phyloP scores from a whole-genome alignment of 441 rosid species.

The Erodium trifolium region DNA sequence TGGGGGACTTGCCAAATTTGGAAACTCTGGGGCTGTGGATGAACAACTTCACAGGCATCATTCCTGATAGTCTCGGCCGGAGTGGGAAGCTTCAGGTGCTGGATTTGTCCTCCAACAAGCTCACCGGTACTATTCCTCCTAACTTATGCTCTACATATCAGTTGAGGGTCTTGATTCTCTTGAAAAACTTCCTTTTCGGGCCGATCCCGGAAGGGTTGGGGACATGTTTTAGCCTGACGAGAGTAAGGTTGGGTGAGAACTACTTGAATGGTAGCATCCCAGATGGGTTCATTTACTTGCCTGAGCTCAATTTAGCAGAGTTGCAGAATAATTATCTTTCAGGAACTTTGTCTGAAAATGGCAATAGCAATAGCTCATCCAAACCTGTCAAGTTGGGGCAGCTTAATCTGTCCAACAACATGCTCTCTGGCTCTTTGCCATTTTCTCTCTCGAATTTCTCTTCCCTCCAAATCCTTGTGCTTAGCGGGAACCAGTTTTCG shows the following conservation, averaged over 20 bases:
- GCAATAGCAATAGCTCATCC: slow-evolving; percentile 28
- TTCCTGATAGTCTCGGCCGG: slow-evolving; percentile 36
- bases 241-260: slow-evolving; percentile 42
- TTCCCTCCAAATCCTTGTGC: slow-evolving; percentile 35
- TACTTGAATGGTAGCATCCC: slow-evolving; percentile 47
- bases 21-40: slow-evolving; percentile 35
- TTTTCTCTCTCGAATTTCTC: slow-evolving; percentile 36
- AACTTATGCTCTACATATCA: slow-evolving; percentile 31
- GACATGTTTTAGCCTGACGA: slow-evolving; percentile 33
- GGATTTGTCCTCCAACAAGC: slow-evolving; percentile 48
- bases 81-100: slow-evolving; percentile 37
- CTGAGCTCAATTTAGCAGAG: slow-evolving; percentile 35
- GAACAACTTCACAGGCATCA: slow-evolving; percentile 47
- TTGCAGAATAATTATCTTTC: slow-evolving; percentile 39
- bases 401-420: slow-evolving; percentile 39
- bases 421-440: slow-evolving; percentile 35
- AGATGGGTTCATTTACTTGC: slow-evolving; percentile 37
- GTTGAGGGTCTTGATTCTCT: slow-evolving; percentile 27
- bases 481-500: slow-evolving; percentile 37
- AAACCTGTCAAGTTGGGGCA: slow-evolving; percentile 31
- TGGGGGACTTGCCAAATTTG: slow-evolving; percentile 34
- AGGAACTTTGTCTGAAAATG: slow-evolving; percentile 42
- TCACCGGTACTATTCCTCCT: slow-evolving; percentile 39
- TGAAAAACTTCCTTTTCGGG: slow-evolving; percentile 43
- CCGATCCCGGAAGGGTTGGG: slow-evolving; percentile 37